Base-by-base conservation (phyloP, 2,329 filamentous ascomycete species). In the Aspergillus pseudonomiae region DNA sequence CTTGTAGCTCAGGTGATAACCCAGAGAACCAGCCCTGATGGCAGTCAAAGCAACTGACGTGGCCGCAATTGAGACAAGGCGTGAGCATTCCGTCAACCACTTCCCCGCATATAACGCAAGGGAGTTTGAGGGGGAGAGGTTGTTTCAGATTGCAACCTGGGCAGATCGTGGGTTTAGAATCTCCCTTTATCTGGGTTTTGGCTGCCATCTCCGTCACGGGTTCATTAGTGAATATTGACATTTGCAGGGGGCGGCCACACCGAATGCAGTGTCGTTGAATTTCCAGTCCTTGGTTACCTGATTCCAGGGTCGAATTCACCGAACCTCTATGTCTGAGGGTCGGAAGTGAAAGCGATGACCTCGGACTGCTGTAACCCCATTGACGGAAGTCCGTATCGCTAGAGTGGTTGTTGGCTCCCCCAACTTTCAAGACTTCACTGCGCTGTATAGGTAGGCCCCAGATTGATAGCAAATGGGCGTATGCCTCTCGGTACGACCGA, bases 401-500 rank as follows among this genome's bases (percentile, higher is more conserved):
- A 41, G 76, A 76, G 62, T 78, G 78, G 1, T 76, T 74, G 11
- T 77, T 73, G 6, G 81, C 69, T 0, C 80, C 80, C 57, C 84
- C 83, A 62, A 85, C 84, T 67, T 88, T 88, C 30, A 88, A 78
- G 2, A 89, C 78, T 72, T 89, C 87, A 16, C 84, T 83, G 57
- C 83, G 81, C 66, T 85, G 79, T 26, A 85, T 79, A 14, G 82
- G 77, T 12, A 89, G 68, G 14, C 82, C 82, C 87, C 87, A 89
- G 10, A 84, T 81, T n/a, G 82, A 83, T 5, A 89, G 79, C 61
- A 87, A 78, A 55, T 87, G 78, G 4, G 87, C 85, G 73, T 89
- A 89, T 52, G 82, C 79, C 57, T 79, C 75, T 48, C 86, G 82
- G 77, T 88, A 90, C 2, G 81, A 78, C 7, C 75, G 76, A 67